These are phyloP conservation scores for Coniferiporia weirii DNA, from an alignment of 1,284 basidiomycete genomes.

Conservation along the genomic window DNA sequence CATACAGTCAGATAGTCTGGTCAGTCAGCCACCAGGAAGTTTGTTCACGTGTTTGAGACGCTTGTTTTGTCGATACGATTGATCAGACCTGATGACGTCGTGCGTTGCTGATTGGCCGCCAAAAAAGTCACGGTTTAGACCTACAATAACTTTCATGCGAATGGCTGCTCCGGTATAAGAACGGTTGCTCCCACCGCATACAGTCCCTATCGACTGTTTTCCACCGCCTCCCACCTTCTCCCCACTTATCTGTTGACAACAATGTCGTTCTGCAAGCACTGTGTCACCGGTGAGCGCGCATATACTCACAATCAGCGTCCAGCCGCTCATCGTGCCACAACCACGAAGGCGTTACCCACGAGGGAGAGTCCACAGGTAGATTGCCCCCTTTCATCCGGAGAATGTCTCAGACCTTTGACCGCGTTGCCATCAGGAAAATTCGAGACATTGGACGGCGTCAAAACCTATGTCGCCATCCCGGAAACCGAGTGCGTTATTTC, in stretches of 20 bases:
- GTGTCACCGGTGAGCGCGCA: conserved; percentile 9
- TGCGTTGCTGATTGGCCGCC: neutral
- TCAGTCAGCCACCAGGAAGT: too few relatives aligned
- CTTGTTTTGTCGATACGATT: neutral
- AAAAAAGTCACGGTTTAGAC: neutral
- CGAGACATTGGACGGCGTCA: conserved; percentile 41
- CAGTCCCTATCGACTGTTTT: neutral
- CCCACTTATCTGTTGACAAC: neutral
- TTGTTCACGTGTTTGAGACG: too few relatives aligned
- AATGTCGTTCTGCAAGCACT: conserved; percentile 19
- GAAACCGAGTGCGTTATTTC: conserved; percentile 1
- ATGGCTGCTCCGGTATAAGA: neutral
- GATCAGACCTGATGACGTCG: neutral
- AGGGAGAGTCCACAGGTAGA: conserved; percentile 46
- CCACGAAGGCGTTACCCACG: conserved; percentile 46
- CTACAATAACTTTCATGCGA: neutral
- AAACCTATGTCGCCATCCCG: conserved; percentile 46
- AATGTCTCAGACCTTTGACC: neutral
- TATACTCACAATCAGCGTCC: neutral
- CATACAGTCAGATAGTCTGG: too few relatives aligned
- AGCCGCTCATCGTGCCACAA: neutral
- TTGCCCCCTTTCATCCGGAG: neutral
- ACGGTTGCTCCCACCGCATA: neutral
- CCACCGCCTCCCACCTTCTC: neutral
- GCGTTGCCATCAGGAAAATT: conserved; percentile 27